Conservation (phyloP, 306 rosid species). For the Macrotyloma uniflorum region DNA sequence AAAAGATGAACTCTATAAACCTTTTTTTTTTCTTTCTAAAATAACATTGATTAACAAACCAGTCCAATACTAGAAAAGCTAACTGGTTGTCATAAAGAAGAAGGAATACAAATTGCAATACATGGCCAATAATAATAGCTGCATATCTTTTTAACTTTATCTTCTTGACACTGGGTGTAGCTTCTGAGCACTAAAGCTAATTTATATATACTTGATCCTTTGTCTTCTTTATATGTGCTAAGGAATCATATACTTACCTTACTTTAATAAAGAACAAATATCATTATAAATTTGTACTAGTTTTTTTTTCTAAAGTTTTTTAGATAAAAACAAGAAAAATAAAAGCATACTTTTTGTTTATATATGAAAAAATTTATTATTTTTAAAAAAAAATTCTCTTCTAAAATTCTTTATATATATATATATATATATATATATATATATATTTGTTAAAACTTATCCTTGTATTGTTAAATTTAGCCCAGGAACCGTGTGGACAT, state of each 20-base stretch:
- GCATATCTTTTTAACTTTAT: constrained; percentile 29
- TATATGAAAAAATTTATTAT: too few relatives aligned
- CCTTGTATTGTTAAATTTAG: too few relatives aligned
- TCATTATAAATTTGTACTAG: too few relatives aligned
- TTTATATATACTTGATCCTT: constrained; percentile 31
- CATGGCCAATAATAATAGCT: constrained; percentile 27
- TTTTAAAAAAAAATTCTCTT: too few relatives aligned
- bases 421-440: too few relatives aligned
- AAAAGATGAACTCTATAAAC: constrained; percentile 28
- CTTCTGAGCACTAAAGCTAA: constrained; percentile 44
- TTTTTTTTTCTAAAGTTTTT: too few relatives aligned
- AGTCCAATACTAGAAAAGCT: constrained; percentile 39
- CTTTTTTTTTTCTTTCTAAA: constrained; percentile 9
- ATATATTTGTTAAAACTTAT: too few relatives aligned
- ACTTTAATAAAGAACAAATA: constrained; percentile 38
- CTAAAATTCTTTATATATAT: too few relatives aligned
- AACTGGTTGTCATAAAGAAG: constrained; percentile 50
- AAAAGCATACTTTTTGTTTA: too few relatives aligned
- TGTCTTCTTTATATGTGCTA: constrained; percentile 37
- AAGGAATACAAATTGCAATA: constrained; percentile 32
- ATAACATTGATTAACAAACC: constrained; percentile 9
- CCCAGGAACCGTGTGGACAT: too few relatives aligned
- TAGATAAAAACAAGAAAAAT: too few relatives aligned
- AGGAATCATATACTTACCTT: constrained; percentile 43
- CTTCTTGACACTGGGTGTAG: constrained; percentile 30